These are phyloP conservation scores for Drechslera avenae DNA, from an alignment of 2,329 filamentous ascomycete genomes.

Conservation along the genomic window DNA sequence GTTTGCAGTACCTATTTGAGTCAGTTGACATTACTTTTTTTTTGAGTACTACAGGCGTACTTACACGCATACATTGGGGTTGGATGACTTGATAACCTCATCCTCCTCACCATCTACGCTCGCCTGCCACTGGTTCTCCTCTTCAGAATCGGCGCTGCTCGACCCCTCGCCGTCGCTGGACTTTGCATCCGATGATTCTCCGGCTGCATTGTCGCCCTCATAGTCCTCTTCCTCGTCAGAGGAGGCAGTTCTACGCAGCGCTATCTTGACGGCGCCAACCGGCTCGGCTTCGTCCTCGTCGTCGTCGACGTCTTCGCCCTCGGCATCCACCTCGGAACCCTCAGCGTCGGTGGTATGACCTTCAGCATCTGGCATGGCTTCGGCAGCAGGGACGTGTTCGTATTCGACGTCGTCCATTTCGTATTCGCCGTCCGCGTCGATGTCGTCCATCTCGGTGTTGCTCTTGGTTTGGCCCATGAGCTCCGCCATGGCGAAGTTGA, in stretches of 20 bases:
- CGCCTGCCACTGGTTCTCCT: slow-evolving; percentile 60
- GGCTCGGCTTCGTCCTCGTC: slow-evolving; percentile 58
- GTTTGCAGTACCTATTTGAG: slow-evolving; percentile 72
- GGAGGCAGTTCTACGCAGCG: slow-evolving; percentile 33
- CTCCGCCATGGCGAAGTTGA: slow-evolving; percentile 52
- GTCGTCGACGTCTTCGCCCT: slow-evolving; percentile 55
- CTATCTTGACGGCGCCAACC: slow-evolving; percentile 50
- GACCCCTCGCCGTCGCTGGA: slow-evolving; percentile 48
- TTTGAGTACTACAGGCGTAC: slow-evolving; percentile 36
- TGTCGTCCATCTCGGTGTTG: slow-evolving; percentile 42
- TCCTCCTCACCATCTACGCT: slow-evolving; percentile 62
- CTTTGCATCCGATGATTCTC: slow-evolving; percentile 46
- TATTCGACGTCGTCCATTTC: slow-evolving; percentile 47
- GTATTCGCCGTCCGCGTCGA: slow-evolving; percentile 48
- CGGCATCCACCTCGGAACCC: slow-evolving; percentile 51
- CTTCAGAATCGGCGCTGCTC: slow-evolving; percentile 58
- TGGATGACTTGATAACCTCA: slow-evolving; percentile 56
- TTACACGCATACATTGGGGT: slow-evolving; percentile 69
- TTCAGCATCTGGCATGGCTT: slow-evolving; percentile 30
- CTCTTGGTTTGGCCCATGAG: slow-evolving; percentile 43
- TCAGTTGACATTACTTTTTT: slow-evolving; percentile 15
- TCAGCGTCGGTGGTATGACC: slow-evolving; percentile 48
- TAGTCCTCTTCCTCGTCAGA: slow-evolving; percentile 50
- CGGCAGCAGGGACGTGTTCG: slow-evolving; percentile 26
- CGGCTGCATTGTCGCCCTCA: slow-evolving; percentile 47